Conservation (phyloP, 1,284 basidiomycete genomes). For the Malassezia nana region DNA sequence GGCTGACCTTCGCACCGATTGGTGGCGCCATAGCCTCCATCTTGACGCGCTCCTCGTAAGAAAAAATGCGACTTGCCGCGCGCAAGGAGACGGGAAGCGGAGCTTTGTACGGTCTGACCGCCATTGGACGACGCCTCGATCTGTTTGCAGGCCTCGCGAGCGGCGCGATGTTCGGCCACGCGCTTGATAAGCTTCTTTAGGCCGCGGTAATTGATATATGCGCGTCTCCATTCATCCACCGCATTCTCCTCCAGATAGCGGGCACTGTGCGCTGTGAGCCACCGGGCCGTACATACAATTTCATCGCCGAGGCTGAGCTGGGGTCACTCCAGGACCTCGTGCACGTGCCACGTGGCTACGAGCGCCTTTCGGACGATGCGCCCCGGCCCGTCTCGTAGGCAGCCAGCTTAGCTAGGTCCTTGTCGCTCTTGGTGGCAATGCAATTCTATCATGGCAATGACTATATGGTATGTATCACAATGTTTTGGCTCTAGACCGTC, state of each 20-base stretch:
- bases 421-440: too few relatives aligned
- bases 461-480: slow-evolving; percentile 19
- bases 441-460: too few relatives aligned
- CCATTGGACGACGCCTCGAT: background rate
- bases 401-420: too few relatives aligned
- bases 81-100: background rate
- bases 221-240: slow-evolving; percentile 44
- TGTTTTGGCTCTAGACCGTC: slow-evolving; percentile 18
- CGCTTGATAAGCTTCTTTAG: slow-evolving; percentile 49
- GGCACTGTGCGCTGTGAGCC: slow-evolving; percentile 13
- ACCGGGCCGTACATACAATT: slow-evolving; percentile 11
- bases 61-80: background rate
- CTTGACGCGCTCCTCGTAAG: background rate
- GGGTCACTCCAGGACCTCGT: background rate
- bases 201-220: slow-evolving; percentile 47
- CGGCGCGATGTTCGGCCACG: slow-evolving; percentile 27
- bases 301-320: slow-evolving; percentile 13
- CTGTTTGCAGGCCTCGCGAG: background rate
- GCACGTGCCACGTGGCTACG: background rate
- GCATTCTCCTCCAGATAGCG: slow-evolving; percentile 41
- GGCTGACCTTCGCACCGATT: background rate
- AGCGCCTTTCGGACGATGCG: too few relatives aligned
- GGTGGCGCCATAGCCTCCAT: slow-evolving; percentile 3
- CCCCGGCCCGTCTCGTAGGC: too few relatives aligned
- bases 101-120: background rate